Percentiles rank a stretch among this genome's conserved stretches.
Conservation (phyloP, 2,329 filamentous ascomycete genomes). For the Sporothrix humicola region DNA sequence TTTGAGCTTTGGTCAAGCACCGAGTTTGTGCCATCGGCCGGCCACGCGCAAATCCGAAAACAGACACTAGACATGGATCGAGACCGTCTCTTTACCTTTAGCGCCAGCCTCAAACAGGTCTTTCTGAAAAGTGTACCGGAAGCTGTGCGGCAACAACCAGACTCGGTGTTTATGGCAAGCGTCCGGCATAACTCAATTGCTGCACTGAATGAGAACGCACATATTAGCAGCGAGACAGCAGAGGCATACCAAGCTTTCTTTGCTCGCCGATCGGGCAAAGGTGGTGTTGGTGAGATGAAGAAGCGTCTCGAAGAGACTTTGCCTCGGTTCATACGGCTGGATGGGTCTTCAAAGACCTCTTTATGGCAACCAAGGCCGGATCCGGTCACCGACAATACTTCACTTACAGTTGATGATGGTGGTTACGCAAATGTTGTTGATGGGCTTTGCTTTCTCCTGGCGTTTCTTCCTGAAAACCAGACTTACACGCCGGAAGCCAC, state of each 20-base stretch:
- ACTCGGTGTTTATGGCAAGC: slow-evolving; percentile 31
- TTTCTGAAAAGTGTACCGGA: slow-evolving; percentile 37
- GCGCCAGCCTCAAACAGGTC: slow-evolving; percentile 39
- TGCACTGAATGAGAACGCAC: slow-evolving; percentile 17
- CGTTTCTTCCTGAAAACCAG: slow-evolving; percentile 30
- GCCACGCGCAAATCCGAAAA: slow-evolving; percentile 26
- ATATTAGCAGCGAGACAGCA: slow-evolving; percentile 26
- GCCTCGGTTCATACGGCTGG: background rate
- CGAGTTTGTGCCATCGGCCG: slow-evolving; percentile 29
- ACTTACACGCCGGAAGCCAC: background rate
- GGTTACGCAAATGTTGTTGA: slow-evolving; percentile 7
- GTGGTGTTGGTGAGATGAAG: background rate
- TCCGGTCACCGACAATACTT: background rate
- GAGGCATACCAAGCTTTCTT: slow-evolving; percentile 34
- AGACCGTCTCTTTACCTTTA: slow-evolving; percentile 40
- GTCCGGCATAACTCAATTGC: slow-evolving; percentile 21
- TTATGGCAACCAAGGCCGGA: background rate
- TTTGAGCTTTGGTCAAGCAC: slow-evolving; percentile 39
- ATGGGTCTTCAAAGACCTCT: background rate
- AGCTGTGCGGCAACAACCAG: slow-evolving; percentile 20
- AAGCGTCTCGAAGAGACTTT: slow-evolving; percentile 2
- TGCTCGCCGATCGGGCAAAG: background rate
- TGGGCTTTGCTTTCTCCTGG: slow-evolving; percentile 34
- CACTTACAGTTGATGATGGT: background rate
- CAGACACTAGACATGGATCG: slow-evolving; percentile 28